phyloP scores from a whole-genome alignment of 371 early-diverging fungal species.

The Choanephora cucurbitarum region DNA sequence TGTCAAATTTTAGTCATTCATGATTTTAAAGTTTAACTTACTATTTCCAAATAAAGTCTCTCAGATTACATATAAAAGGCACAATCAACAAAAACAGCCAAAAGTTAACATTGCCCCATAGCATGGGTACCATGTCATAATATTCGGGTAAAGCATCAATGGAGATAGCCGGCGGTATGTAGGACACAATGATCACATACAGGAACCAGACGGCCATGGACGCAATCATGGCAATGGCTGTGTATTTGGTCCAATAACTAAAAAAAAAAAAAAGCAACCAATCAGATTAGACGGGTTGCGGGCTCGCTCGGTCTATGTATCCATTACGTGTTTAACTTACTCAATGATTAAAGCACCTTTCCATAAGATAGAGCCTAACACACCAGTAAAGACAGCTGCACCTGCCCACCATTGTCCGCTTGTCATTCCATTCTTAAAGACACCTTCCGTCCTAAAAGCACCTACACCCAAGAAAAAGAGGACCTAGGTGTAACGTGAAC shows the following conservation, averaged over 20 bases:
- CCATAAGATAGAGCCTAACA: constrained; percentile 76
- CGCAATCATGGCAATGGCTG: constrained; percentile 78
- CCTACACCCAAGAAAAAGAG: constrained; percentile 65
- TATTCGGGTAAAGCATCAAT: constrained; percentile 69
- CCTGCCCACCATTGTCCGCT: constrained; percentile 85
- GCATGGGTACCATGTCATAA: constrained; percentile 71
- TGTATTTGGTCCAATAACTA: constrained; percentile 86
- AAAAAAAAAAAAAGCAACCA: not conserved
- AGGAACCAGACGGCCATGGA: constrained; percentile 89
- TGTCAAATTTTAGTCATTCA: constrained; percentile 1
- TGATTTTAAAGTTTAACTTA: constrained; percentile 41
- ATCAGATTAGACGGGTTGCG: not conserved
- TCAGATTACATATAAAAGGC: constrained; percentile 78
- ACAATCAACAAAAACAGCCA: constrained; percentile 86
- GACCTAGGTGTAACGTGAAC: constrained; percentile 33
- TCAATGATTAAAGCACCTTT: constrained; percentile 87
- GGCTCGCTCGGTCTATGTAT: not conserved
- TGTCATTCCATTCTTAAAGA: constrained; percentile 62
- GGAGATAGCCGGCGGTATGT: constrained; percentile 80
- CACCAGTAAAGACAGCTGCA: constrained; percentile 76
- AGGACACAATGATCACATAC: constrained; percentile 84
- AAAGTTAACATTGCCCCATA: constrained; percentile 81
- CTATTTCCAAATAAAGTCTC: constrained; percentile 95
- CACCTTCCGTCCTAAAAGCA: constrained; percentile 63
- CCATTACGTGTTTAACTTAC: too few species aligned